These are phyloP conservation scores for Ogataea nonfermentans DNA, from an alignment of 805 yeast species.

Conservation along the genomic window DNA sequence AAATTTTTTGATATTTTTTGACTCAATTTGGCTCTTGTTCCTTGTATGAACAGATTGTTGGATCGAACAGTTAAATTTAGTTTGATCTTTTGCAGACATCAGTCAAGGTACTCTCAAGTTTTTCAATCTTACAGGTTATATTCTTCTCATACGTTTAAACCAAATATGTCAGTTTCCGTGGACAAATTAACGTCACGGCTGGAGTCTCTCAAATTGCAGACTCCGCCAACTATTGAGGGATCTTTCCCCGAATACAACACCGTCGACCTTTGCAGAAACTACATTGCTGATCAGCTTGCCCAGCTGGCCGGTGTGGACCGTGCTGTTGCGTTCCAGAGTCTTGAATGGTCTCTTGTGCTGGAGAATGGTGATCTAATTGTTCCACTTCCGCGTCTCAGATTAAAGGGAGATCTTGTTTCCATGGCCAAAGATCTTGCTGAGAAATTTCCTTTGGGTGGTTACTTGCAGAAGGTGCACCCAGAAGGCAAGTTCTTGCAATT, in stretches of 20 bases:
- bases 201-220: conserved; percentile 24
- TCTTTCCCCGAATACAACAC: conserved; percentile 79
- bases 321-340: conserved; percentile 70
- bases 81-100: conserved; percentile 1
- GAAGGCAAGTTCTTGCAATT: conserved; percentile 93
- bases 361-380: conserved; percentile 92
- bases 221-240: conserved; percentile 48
- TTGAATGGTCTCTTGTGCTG: conserved; percentile 81
- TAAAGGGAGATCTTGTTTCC: conserved; percentile 80
- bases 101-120: background rate
- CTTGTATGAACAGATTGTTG: conserved; percentile 11
- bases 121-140: conserved; percentile 10
- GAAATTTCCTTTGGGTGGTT: conserved; percentile 70
- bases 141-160: conserved; percentile 3
- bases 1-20: background rate
- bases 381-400: conserved; percentile 86
- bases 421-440: conserved; percentile 76
- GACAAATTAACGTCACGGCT: conserved; percentile 28
- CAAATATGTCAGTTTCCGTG: conserved; percentile 27
- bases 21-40: conserved; percentile 3
- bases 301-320: conserved; percentile 70
- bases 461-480: conserved; percentile 67
- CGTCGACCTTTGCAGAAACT: conserved; percentile 85
- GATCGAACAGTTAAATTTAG: conserved; percentile 3
- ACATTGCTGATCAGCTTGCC: conserved; percentile 76